A percentile compares a stretch with the other conserved stretches of the same genome.
Evolutionary conservation across 2,329 filamentous ascomycete species (phyloP).

Genomic region (Ceratocystis lukuohia): DNA sequence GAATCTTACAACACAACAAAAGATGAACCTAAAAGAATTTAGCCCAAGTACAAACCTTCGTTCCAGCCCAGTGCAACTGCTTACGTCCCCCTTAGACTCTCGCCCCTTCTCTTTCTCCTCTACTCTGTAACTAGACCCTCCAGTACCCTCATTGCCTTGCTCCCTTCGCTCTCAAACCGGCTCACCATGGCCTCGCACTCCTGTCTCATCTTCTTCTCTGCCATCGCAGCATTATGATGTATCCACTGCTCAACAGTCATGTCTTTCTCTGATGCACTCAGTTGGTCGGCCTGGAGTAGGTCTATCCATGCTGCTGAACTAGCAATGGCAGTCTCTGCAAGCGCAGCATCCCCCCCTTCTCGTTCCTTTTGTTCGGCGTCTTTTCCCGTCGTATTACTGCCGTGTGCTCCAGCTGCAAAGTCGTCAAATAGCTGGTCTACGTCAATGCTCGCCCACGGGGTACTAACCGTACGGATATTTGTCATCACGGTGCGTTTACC

Average conservation of each 20-base stretch:
- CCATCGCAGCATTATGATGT: slow-evolving; percentile 61
- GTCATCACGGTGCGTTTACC: slow-evolving; percentile 21
- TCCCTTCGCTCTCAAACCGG: slow-evolving; percentile 72
- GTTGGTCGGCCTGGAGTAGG: slow-evolving; percentile 42
- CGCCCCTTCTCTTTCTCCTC: too few relatives aligned
- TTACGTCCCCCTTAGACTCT: neutral
- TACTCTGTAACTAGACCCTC: slow-evolving; percentile 54
- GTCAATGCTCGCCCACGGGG: slow-evolving; percentile 61
- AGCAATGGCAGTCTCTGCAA: slow-evolving; percentile 31
- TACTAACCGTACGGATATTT: slow-evolving; percentile 37
- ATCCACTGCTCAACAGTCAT: slow-evolving; percentile 97
- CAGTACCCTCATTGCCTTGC: slow-evolving; percentile 60
- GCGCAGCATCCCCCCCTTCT: slow-evolving; percentile 19
- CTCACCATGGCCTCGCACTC: slow-evolving; percentile 76
- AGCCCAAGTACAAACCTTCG: neutral
- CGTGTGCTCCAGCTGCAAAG: slow-evolving; percentile 20
- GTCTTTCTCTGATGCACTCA: slow-evolving; percentile 64
- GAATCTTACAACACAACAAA: neutral
- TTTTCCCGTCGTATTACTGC: neutral
- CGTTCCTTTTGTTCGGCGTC: neutral
- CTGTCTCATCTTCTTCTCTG: slow-evolving; percentile 62
- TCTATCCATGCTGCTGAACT: slow-evolving; percentile 37
- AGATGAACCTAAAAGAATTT: neutral
- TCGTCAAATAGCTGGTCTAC: slow-evolving; percentile 56
- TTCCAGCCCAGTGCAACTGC: neutral